Evolutionary conservation across 1,139 yeast species (phyloP), one percentile per base, ranked within the genome.

Genomic region (Geotrichum carabidarum): DNA sequence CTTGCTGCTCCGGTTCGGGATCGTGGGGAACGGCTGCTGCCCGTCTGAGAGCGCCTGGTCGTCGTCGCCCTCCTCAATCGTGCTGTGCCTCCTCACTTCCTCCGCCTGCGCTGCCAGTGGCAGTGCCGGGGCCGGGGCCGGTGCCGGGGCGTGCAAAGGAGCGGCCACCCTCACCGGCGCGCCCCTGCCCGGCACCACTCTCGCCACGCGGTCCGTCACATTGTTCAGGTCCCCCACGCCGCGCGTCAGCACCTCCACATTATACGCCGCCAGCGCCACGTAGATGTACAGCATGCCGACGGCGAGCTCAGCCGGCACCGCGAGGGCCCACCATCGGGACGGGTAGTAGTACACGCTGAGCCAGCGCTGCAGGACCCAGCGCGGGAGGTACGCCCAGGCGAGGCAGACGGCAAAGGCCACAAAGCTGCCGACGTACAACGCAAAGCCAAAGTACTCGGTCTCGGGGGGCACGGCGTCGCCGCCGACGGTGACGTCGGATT

Each of bases 321-420:
- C 87, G 50, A 84, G 65, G 1, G 93, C 84, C 96, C 96, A 89
- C 84, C 93, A 88, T 61, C 89, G 75, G 36, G 89, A 85, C 0
- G 96, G 96, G 62, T 83, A 86, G 68, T 87, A 89, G 62, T 81
- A 78, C 12, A 89, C 79, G 1, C 84, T 81, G 18, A 85, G 58
- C 8, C 56, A 66, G 17, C 46, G 63, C 51, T 80, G 73, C 43
- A 87, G 77, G 43, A 80, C 63, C 9, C 65, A 58, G 31, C 80
- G 79, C 0, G 96, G 96, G 0, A 82, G 66, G 12, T 84, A 64
- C 0, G 91, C 79, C 96, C 96, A 89, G 4, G 78, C 61, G 2
- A 83, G 62, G 78, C 86, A 88, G 8, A 78, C 68, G 1, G 73
- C 58, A 32, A 84, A 71, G 1, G 77, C 73, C 4, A 81, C 68